phyloP scores from a whole-genome alignment of 352 stramenopile genomes.

The Globisporangium nagaii region DNA sequence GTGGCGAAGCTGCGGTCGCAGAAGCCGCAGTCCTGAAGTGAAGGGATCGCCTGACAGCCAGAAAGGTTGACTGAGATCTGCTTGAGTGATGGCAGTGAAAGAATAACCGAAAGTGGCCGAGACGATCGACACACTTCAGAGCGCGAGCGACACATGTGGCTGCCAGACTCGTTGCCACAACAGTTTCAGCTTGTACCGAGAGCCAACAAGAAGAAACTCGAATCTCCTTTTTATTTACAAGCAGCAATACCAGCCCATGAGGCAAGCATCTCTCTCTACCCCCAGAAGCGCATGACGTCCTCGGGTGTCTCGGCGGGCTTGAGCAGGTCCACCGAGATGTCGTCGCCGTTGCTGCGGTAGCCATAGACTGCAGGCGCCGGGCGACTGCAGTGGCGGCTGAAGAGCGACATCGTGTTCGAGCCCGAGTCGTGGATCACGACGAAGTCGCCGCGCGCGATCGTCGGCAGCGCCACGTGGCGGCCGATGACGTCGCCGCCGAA shows the following conservation, averaged over 20 bases:
- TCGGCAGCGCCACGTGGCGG: slow-evolving; percentile 45
- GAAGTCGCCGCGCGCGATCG: slow-evolving; percentile 66
- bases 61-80: too few relatives aligned
- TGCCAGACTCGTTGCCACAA: too few relatives aligned
- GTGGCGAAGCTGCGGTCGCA: slow-evolving; percentile 78
- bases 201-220: too few relatives aligned
- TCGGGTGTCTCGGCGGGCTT: slow-evolving; percentile 72
- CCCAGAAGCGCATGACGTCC: slow-evolving; percentile 78
- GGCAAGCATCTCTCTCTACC: slow-evolving; percentile 28
- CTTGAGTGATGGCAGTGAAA: too few relatives aligned
- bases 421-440: slow-evolving; percentile 86
- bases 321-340: slow-evolving; percentile 58
- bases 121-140: too few relatives aligned
- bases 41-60: too few relatives aligned
- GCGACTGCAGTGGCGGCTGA: slow-evolving; percentile 84
- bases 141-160: too few relatives aligned
- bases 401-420: slow-evolving; percentile 86
- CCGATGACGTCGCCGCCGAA: slow-evolving; percentile 89
- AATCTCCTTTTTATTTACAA: not conserved
- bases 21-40: slow-evolving; percentile 40
- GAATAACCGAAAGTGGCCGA: slow-evolving; percentile 14
- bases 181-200: too few relatives aligned
- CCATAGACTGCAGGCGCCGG: slow-evolving; percentile 77
- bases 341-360: slow-evolving; percentile 44
- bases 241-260: too few relatives aligned